Base-by-base conservation (phyloP, 306 rosid genomes). In the Coriaria nepalensis region DNA sequence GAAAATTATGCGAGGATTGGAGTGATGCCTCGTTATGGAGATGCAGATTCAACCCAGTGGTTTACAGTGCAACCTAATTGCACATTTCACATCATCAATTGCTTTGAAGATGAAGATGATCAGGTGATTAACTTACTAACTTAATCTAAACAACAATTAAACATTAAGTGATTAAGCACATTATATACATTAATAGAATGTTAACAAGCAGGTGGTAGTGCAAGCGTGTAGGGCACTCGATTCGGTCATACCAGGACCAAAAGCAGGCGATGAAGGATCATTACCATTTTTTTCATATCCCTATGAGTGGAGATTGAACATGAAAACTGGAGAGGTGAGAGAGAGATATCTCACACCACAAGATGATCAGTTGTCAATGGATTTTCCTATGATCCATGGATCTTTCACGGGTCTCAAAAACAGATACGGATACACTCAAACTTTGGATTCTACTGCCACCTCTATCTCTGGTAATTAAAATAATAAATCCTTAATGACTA, bases 201-300 rank as follows among this genome's bases (percentile, higher is more conserved):
- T n/a, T n/a, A n/a, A n/a, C n/a, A n/a, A n/a, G n/a, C 69, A 86
- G 96, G 86, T 77, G 52, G 83, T 82, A 40, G 73, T 82, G 37
- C 55, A 86, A 72, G 96, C 79, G 4, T 82, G 86, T 61, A 82
- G 78, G 68, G 78, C 90, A 45, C 77, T 62, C 10, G 87, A 78
- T 13, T 65, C 86, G 13, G 6, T 78, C 33, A 59, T 81, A 64
- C 81, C 80, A 9, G 73, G 68, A 61, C 81, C 83, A 5, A 69
- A 70, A 7, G 45, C 5, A 13, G 67, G 79, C n/a, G n/a, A n/a
- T n/a, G n/a, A n/a, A n/a, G n/a, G n/a, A 64, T 49, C 62, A 52
- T 5, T 53, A 15, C 8, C n/a, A n/a, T 47, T 67, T 29, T 55
- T 73, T 20, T 46, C 78, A 41, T 67, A 36, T 12, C 59, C 78